Evolutionary conservation across 169 alveolate genomes (phyloP), one percentile per base, ranked within the genome.

Genomic region (Eimeria maxima): DNA sequence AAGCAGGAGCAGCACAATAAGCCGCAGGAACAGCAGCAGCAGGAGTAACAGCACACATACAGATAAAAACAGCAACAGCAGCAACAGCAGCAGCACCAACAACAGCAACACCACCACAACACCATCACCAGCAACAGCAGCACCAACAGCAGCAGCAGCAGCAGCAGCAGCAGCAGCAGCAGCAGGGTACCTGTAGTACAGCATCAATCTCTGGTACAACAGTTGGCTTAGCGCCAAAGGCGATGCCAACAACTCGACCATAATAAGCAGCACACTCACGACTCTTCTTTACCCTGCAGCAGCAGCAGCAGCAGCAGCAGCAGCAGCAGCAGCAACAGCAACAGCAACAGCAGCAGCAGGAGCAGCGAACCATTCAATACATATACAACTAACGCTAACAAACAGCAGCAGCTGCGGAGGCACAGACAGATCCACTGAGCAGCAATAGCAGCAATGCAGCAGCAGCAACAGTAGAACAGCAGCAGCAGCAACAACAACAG

Each of bases 211-310:
- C 93, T 38, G 80, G 44, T 13, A 86, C 67, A n/a, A 78, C 93
- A 14, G 93, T 65, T 8, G 93, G 93, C 55, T 86, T 55, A 74
- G 93, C 80, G 0, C 93, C 93, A 29, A 86, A 86, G 29, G 93
- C 60, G 93, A 86, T 24, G 93, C 29, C 60, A 60, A 57, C 24
- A 22, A 86, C 45, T 6, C 93, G 93, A 4, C 93, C 93, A 38
- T 57, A 86, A 45, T 65, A 86, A 42, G 65, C 60, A 20, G 65
- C 29, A 42, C 63, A 60, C 29, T 86, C 76, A 14, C 93, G 76
- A 13, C 80, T 55, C 80, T 86, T 86, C 53, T n/a, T 57, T 10
- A 86, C 33, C 55, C 93, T 86, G 80, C 55, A 44, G 69, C 20
- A 53, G 45, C 47, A n/a, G 73, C 45, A 69, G 38, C 38, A 69